Conservation (phyloP, 331 rosid species). For the Pyracantha coccinea region DNA sequence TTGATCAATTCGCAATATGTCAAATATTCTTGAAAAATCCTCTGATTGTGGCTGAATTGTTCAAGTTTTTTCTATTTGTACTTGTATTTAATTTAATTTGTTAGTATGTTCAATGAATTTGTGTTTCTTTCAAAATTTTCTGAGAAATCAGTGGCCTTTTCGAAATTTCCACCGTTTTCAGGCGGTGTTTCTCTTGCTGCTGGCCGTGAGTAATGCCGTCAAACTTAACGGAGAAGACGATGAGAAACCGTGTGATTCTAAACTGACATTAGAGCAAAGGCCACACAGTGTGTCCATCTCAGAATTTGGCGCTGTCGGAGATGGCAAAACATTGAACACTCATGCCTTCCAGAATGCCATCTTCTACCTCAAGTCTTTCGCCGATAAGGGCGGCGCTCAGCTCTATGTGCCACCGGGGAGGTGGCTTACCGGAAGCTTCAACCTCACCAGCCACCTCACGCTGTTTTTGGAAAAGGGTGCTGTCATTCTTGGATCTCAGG, state of each 20-base stretch:
- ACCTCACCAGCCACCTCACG: conserved; percentile 93
- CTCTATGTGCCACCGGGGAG: conserved; percentile 89
- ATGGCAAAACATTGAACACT: conserved; percentile 84
- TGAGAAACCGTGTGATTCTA: conserved; percentile 50
- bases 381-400: conserved; percentile 99
- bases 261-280: conserved; percentile 62
- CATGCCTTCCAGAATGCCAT: conserved; percentile 92
- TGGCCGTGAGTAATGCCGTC: conserved; percentile 74
- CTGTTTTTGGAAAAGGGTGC: conserved; percentile 93
- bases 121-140: conserved; percentile 10
- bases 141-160: conserved; percentile 29
- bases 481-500: conserved; percentile 92
- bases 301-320: conserved; percentile 98
- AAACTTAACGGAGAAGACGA: conserved; percentile 35
- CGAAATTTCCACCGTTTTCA: conserved; percentile 26
- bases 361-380: conserved; percentile 92
- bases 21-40: neutral
- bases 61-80: neutral
- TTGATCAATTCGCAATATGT: neutral
- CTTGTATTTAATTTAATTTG: conserved; percentile 1
- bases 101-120: neutral
- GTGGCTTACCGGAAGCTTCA: conserved; percentile 96
- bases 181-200: conserved; percentile 89
- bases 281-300: conserved; percentile 90
- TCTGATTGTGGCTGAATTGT: neutral